Evolutionary conservation across 257 asterid species (phyloP), one percentile per base, ranked within the genome.

Genomic region (Anisodus acutangulus): DNA sequence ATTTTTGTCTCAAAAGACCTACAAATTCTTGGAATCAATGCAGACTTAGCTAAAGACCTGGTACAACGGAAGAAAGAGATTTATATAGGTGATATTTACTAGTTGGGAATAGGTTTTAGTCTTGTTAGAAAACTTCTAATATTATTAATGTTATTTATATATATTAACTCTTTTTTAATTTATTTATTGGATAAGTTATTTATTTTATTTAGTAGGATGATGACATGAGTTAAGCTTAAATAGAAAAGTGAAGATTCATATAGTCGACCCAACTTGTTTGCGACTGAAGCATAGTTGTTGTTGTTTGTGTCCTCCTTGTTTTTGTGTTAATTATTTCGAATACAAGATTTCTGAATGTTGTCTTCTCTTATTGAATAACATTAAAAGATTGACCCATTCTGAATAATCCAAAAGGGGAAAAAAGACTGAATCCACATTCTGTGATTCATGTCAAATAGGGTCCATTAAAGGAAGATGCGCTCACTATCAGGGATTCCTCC

Each of bases 221-320:
- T 66, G 72, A 12, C 43, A 10, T 64, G 55, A 64, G 74, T 35
- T 66, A 45, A 66, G 74, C 74, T 66, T 66, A 66, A 66, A 66
- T 13, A 66, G 19, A 35, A 9, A 66, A 66, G 45, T 31, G 12
- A 9, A 11, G 72, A 66, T 11, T 66, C 47, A 66, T 12, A 66
- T 66, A 66, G 72, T 10, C 19, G 39, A 66, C 55, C 3, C 47
- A 35, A 35, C 74, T 35, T 66, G 49, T 66, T 35, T 17, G 1
- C 47, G 47, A 66, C 10, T 66, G 19, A 67, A 19, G 5, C 19
- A 31, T 31, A 31, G 15, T 41, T 12, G 11, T 35, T 13, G 4
- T 35, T 12, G 72, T 35, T 35, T 47, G 13, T 67, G 6, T 67
- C 37, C 13, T 35, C 22, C 74, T 35, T 10, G 35, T 13, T 67